Evolutionary conservation across 441 rosid genomes (phyloP), one percentile per base, ranked within the genome.

Genomic region (Euphorbia schlechtendalii): DNA sequence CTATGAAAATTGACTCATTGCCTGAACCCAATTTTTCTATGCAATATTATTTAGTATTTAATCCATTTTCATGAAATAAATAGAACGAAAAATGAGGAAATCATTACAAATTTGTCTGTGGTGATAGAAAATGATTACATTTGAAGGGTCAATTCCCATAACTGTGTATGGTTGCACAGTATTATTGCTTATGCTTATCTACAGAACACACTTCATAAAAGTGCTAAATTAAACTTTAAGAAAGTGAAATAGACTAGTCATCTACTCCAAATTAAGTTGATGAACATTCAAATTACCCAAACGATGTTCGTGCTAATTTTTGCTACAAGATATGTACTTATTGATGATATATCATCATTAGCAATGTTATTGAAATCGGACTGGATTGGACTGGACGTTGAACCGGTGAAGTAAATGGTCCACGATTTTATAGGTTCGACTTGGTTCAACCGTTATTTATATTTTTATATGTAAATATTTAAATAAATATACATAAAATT

Each of bases 101-200:
- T 53, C 3, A 53, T 53, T 21, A 53, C 30, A 15, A 22, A 9
- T 53, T 53, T 52, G 56, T 52, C 25, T 52, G 1, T 49, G 24
- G 56, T 27, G 10, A 17, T 53, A 22, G 56, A 22, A 53, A 8
- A 57, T 57, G 24, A 57, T n/a, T 57, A 57, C 22, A 4, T 57
- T 57, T 57, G 61, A 57, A 20, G 61, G 14, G 61, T 20, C 61
- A 57, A 57, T n/a, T 57, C 43, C 56, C 25, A 53, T 53, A 21
- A 24, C 28, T 22, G 56, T 52, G 56, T 52, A 52, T 8, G 5
- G 13, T 52, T 52, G 15, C 12, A 53, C 56, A 53, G 56, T 53
- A 53, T 22, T 2, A 49, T 38, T 49, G 11, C 21, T 4, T 22
- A 10, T 53, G 21, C 22, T n/a, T 3, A 22, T 21, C 0, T 8